These are phyloP conservation scores for Didymellaceae sp. DNA, from an alignment of 2,329 filamentous ascomycete species.

Conservation along the genomic window DNA sequence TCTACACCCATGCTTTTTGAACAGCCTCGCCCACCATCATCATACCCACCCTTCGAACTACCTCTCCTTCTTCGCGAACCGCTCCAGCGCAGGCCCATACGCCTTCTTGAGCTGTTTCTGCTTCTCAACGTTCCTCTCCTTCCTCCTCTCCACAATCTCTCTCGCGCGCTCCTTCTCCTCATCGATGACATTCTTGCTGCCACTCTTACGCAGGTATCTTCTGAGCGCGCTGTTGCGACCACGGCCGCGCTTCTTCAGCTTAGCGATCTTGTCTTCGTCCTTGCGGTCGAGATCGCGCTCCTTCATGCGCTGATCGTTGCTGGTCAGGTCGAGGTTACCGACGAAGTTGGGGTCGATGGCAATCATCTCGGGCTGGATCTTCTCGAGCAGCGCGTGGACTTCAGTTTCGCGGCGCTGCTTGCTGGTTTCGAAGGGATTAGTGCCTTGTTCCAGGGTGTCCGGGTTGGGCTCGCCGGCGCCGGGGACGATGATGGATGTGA, in stretches of 20 bases:
- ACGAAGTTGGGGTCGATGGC: conserved; percentile 91
- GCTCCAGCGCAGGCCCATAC: conserved; percentile 81
- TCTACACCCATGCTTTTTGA: neutral
- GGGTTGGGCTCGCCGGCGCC: conserved; percentile 98
- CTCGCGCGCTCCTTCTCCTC: conserved; percentile 89
- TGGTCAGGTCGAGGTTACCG: conserved; percentile 82
- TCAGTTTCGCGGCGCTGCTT: conserved; percentile 94
- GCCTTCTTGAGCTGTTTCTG: conserved; percentile 66
- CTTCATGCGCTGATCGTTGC: conserved; percentile 75
- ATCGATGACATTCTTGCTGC: conserved; percentile 92
- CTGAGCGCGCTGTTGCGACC: conserved; percentile 90
- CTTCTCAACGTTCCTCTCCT: conserved; percentile 59
- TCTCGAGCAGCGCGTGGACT: conserved; percentile 88
- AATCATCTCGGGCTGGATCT: conserved; percentile 96
- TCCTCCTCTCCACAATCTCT: conserved; percentile 76
- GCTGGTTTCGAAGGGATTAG: conserved; percentile 89
- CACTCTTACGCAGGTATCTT: conserved; percentile 90
- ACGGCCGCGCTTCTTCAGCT: conserved; percentile 76
- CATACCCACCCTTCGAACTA: no score
- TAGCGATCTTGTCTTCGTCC: conserved; percentile 63
- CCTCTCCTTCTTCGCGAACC: conserved; percentile 75
- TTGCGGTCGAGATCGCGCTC: conserved; percentile 82
- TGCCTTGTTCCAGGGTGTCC: conserved; percentile 79
- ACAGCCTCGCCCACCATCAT: neutral
- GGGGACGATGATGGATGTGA: conserved; percentile 87